Evolutionary conservation across 257 asterid genomes (phyloP).

Genomic region (Solanum boliviense): DNA sequence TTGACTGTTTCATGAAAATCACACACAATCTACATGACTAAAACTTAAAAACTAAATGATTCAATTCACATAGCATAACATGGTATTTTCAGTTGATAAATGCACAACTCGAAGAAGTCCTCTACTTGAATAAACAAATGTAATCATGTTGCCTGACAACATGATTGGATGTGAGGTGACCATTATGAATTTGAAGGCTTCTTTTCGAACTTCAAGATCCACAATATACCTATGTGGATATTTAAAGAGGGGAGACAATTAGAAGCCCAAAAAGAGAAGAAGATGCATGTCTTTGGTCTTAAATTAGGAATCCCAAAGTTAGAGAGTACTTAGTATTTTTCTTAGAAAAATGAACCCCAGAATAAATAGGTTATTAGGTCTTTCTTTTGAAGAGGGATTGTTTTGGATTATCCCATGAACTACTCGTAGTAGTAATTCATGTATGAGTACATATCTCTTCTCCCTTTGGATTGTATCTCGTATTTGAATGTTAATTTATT

Average conservation of each 20-base stretch:
- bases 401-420: not conserved
- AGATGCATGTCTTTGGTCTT: not conserved
- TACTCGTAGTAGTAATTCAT: not conserved
- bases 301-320: not conserved
- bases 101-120: not conserved
- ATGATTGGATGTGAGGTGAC: not conserved
- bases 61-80: not conserved
- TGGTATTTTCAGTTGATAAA: not conserved
- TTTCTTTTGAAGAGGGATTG: not conserved
- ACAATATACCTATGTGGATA: not conserved
- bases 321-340: not conserved
- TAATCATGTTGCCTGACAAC: not conserved
- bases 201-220: not conserved
- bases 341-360: not conserved
- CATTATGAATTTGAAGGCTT: not conserved
- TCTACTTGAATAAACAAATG: not conserved
- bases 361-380: not conserved
- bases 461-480: not conserved
- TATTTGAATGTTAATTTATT: not conserved
- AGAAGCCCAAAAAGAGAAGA: not conserved
- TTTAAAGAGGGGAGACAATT: not conserved
- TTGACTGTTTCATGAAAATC: not conserved
- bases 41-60: not conserved
- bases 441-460: not conserved
- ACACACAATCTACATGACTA: not conserved